Conservation (phyloP, 805 yeast species). For the Diddensiella transvaalensis region DNA sequence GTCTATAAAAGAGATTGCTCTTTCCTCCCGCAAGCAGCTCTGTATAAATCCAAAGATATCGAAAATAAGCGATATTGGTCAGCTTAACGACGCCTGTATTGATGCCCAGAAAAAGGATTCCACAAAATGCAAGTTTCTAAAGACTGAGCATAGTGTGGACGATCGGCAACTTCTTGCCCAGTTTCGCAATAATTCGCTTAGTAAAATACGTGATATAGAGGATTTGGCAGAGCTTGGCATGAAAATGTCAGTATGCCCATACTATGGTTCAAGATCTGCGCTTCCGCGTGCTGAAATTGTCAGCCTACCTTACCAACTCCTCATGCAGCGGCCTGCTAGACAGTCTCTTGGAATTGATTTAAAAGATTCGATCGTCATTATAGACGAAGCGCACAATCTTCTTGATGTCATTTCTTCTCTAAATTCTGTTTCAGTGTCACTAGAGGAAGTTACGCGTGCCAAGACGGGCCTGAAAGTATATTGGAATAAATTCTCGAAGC, state of each 20-base stretch:
- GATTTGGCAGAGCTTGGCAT: conserved; percentile 64
- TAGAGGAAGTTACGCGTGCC: conserved; percentile 45
- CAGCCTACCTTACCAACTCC: conserved; percentile 79
- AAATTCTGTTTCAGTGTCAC: conserved; percentile 57
- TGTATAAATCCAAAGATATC: conserved; percentile 69
- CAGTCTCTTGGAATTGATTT: conserved; percentile 55
- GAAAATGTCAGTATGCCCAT: conserved; percentile 65
- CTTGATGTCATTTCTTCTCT: conserved; percentile 70
- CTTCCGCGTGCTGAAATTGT: conserved; percentile 64
- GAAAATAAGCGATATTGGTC: conserved; percentile 43
- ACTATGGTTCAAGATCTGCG: conserved; percentile 65
- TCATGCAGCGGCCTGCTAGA: conserved; percentile 61
- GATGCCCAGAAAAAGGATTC: conserved; percentile 54
- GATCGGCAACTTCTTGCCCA: conserved; percentile 36
- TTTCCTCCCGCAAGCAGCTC: conserved; percentile 81
- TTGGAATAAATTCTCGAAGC: conserved; percentile 53
- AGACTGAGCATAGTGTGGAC: conserved; percentile 33
- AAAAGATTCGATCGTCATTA: conserved; percentile 62
- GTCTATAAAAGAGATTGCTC: conserved; percentile 60
- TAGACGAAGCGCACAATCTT: conserved; percentile 92
- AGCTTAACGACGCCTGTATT: conserved; percentile 76
- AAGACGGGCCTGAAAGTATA: conserved; percentile 52
- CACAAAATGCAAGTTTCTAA: conserved; percentile 41
- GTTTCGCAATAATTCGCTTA: conserved; percentile 53
- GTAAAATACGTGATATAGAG: conserved; percentile 71